Evolutionary conservation across 768 basidiomycete genomes (phyloP), one percentile per base, ranked within the genome.

Genomic region (Tricholoma terreum): DNA sequence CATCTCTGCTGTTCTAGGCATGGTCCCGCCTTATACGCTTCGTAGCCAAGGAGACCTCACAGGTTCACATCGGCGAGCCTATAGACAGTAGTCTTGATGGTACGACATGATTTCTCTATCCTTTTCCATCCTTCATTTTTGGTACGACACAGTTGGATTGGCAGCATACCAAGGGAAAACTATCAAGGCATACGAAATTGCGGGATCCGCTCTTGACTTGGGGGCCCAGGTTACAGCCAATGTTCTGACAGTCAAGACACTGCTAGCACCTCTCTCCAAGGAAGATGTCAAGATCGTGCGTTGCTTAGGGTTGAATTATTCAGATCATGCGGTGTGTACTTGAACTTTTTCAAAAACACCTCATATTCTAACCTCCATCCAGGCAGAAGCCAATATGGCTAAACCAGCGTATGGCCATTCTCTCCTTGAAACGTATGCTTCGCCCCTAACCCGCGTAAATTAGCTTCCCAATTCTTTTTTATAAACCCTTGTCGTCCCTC

Each of bases 11-110:
- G 49, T 48, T 7, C 12, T 59, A 89, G 85, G 77, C 80, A 79
- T 92, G 90, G 90, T 84, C 84, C 33, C 85, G 90, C 51, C 80
- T 92, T 52, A 90, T 92, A 63, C 88, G 90, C 58, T 92, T 92
- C 67, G 79, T 89, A 30, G 90, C 90, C 19, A 78, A 74, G 12
- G 91, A 92, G 73, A 91, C 89, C 0, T 77, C 80, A 6, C 77
- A 81, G 53, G 79, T 92, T 22, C 91, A 92, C 63, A 78, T 91
- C 58, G 90, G 91, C 33, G 81, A 93, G 71, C 90, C 91, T 0
- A 75, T 90, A 15, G 85, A 92, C 63, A 59, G 83, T 2, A 70
- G 68, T 38, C 76, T 89, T 34, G 90, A 92, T 64, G 82, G 90
- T 85, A 61, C 54, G 74, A 4, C 11, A 34, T 49, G 3, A 31